Percentiles rank a stretch among this genome's conserved stretches.
phyloP scores from a whole-genome alignment of 176 grass and related monocot species.

The Avena atlantica region DNA sequence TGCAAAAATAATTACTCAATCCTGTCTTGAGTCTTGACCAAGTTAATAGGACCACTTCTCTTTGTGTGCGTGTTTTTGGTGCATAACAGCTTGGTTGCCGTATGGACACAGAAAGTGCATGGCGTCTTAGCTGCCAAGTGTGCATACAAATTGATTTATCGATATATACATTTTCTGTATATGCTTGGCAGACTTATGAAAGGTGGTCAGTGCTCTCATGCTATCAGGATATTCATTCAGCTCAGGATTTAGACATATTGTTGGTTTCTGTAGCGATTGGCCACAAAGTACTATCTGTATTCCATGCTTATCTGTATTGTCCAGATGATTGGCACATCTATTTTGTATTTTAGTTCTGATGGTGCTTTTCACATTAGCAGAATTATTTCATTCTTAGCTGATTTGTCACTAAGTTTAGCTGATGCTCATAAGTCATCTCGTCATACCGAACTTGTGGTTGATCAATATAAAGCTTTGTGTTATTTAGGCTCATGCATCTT shows the following conservation, averaged over 20 bases:
- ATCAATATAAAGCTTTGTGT: background rate
- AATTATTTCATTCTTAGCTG: slow-evolving; percentile 8
- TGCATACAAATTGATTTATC: too few species aligned
- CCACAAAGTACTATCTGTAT: slow-evolving; percentile 1
- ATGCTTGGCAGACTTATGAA: background rate
- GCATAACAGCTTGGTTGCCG: slow-evolving; percentile 32
- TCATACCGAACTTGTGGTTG: background rate
- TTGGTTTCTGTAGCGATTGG: slow-evolving; percentile 37
- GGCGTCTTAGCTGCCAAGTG: slow-evolving; percentile 31
- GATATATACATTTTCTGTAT: slow-evolving; percentile 19
- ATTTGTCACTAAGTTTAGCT: background rate
- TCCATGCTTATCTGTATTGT: slow-evolving; percentile 39
- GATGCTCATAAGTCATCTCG: slow-evolving; percentile 12
- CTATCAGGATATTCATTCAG: slow-evolving; percentile 32
- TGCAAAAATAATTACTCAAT: slow-evolving; percentile 32
- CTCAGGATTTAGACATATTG: slow-evolving; percentile 29
- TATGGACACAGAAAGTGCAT: slow-evolving; percentile 43
- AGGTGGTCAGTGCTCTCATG: background rate
- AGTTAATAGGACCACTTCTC: slow-evolving; percentile 51
- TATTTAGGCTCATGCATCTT: background rate
- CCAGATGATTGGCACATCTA: slow-evolving; percentile 32
- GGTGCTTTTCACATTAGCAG: slow-evolving; percentile 4
- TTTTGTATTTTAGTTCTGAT: slow-evolving; percentile 41
- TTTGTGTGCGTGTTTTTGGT: slow-evolving; percentile 44
- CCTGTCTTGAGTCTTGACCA: slow-evolving; percentile 44